Evolutionary conservation across 805 yeast species (phyloP).

Genomic region (Ogataea paraovalis): DNA sequence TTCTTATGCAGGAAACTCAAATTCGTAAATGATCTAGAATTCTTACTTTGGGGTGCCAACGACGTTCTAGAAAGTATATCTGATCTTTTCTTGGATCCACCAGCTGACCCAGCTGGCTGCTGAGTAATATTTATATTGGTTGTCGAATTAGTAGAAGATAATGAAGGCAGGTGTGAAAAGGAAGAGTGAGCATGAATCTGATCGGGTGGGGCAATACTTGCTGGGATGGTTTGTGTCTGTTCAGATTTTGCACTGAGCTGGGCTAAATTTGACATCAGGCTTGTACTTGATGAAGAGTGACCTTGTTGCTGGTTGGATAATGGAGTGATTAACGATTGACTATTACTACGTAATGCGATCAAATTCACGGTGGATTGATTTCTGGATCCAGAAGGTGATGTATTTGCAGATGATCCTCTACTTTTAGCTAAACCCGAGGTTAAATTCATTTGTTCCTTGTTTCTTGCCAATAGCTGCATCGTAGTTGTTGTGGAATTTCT

Average conservation of each 20-base stretch:
- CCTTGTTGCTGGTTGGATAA: background rate
- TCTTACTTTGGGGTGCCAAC: slow-evolving; percentile 21
- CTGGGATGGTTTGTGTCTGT: background rate
- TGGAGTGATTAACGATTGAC: background rate
- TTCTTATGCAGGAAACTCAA: slow-evolving; percentile 22
- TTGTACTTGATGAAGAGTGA: background rate
- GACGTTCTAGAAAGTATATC: slow-evolving; percentile 16
- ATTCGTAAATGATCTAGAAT: slow-evolving; percentile 24
- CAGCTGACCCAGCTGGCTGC: background rate
- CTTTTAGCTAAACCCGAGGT: slow-evolving; percentile 26
- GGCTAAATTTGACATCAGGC: background rate
- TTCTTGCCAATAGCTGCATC: slow-evolving; percentile 3
- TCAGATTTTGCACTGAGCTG: background rate
- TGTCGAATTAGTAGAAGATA: background rate
- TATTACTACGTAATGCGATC: slow-evolving; percentile 6
- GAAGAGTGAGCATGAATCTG: background rate
- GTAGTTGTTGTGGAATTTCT: slow-evolving; percentile 12
- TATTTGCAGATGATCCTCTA: slow-evolving; percentile 28
- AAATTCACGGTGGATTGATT: slow-evolving; percentile 34
- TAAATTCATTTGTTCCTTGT: slow-evolving; percentile 15
- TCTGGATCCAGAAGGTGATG: slow-evolving; percentile 41
- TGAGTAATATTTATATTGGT: background rate
- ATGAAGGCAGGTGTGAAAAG: background rate
- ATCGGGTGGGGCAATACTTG: background rate
- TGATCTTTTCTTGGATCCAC: slow-evolving; percentile 15